Evolutionary conservation across 2,329 filamentous ascomycete species (phyloP).

Genomic region (Pseudocercospora fijiensis): DNA sequence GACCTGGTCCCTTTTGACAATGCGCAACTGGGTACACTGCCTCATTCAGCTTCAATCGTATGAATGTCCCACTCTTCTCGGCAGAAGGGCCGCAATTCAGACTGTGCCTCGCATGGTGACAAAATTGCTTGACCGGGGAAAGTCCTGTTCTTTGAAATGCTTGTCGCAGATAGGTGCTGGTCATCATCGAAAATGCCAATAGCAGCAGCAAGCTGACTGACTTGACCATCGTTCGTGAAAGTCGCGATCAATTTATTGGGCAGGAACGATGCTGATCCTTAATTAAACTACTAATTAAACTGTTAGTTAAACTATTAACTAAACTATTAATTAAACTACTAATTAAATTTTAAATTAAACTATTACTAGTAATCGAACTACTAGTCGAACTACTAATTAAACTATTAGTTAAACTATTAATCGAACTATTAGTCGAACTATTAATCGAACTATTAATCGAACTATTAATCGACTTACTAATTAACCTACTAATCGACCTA

Average conservation of each 20-base stretch:
- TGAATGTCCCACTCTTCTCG: slow-evolving; percentile 44
- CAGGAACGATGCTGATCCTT: not conserved
- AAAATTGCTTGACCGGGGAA: slow-evolving; percentile 57
- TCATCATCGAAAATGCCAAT: slow-evolving; percentile 63
- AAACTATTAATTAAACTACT: no score
- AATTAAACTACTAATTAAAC: no score
- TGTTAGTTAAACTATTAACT: no score
- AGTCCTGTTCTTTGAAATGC: slow-evolving; percentile 44
- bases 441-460: no score
- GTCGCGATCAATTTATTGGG: slow-evolving; percentile 53
- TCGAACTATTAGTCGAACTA: no score
- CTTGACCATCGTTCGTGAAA: slow-evolving; percentile 67
- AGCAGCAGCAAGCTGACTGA: slow-evolving; percentile 60
- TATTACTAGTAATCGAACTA: no score
- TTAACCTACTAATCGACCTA: no score
- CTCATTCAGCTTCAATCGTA: slow-evolving; percentile 63
- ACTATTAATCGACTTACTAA: no score
- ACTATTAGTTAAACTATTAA: no score
- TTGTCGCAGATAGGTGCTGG: slow-evolving; percentile 48
- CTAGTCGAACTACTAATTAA: no score
- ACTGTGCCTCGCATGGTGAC: slow-evolving; percentile 65
- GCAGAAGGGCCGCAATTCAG: slow-evolving; percentile 49
- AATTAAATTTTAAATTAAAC: no score
- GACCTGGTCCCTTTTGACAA: slow-evolving; percentile 49
- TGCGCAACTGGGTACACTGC: slow-evolving; percentile 60